These are phyloP conservation scores for Wallacemonas sp. DNA, from an alignment of 208 protist genomes.

Conservation along the genomic window DNA sequence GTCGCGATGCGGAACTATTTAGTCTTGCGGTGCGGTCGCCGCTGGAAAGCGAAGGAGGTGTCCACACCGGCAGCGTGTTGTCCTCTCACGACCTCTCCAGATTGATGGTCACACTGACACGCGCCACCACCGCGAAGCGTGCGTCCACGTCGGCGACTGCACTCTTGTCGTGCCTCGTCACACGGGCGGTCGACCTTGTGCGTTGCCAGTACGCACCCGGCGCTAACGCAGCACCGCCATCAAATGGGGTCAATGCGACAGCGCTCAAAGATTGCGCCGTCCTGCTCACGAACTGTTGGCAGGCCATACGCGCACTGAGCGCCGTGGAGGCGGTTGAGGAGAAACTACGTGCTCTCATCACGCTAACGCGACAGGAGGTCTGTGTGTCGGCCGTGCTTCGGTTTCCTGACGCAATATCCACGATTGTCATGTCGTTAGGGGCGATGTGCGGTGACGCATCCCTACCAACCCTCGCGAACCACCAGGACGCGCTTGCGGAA, in stretches of 20 bases:
- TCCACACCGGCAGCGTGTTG: not conserved
- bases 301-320: not conserved
- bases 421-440: not conserved
- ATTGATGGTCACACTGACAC: not conserved
- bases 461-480: not conserved
- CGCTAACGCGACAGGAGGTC: not conserved
- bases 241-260: too few relatives aligned
- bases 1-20: not conserved
- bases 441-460: not conserved
- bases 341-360: not conserved
- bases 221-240: not conserved
- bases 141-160: not conserved
- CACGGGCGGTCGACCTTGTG: not conserved
- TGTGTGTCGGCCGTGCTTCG: not conserved
- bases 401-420: not conserved
- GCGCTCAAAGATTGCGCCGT: not conserved
- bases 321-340: not conserved
- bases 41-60: not conserved
- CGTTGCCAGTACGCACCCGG: not conserved
- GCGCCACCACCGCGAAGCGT: too few relatives aligned
- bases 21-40: not conserved
- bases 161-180: not conserved
- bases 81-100: not conserved
- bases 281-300: slow-evolving; percentile 1
- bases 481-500: not conserved